Evolutionary conservation across 352 stramenopile species (phyloP).

Genomic region (Globisporangium rhizosaccharum): DNA sequence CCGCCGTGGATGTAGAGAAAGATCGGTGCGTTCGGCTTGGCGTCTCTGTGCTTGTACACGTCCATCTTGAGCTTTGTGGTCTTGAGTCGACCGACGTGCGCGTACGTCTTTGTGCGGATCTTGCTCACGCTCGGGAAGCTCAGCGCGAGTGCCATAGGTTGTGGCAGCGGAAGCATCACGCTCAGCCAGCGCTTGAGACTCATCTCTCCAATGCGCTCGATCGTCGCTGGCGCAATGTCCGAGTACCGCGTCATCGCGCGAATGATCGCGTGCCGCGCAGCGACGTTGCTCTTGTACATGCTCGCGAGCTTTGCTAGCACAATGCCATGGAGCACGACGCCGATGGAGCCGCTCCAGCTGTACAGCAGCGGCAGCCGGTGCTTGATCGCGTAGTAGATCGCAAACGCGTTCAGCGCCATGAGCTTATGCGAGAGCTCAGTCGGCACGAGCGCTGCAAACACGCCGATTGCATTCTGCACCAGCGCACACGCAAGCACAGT

Average conservation of each 20-base stretch:
- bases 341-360: slow-evolving; percentile 44
- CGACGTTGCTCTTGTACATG: slow-evolving; percentile 44
- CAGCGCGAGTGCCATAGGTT: slow-evolving; percentile 39
- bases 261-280: slow-evolving; percentile 35
- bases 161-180: slow-evolving; percentile 54
- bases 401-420: slow-evolving; percentile 13
- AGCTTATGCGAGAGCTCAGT: slow-evolving; percentile 6
- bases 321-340: slow-evolving; percentile 35
- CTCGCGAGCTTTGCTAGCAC: slow-evolving; percentile 37
- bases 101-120: slow-evolving; percentile 51
- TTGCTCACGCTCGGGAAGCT: slow-evolving; percentile 48
- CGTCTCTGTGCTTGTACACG: slow-evolving; percentile 56
- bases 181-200: slow-evolving; percentile 45
- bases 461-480: slow-evolving; percentile 3
- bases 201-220: slow-evolving; percentile 40
- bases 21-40: slow-evolving; percentile 54
- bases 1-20: slow-evolving; percentile 77
- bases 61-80: slow-evolving; percentile 66
- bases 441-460: not conserved
- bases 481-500: not conserved
- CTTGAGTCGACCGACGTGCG: slow-evolving; percentile 55
- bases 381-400: slow-evolving; percentile 45
- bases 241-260: slow-evolving; percentile 26
- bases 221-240: slow-evolving; percentile 22
- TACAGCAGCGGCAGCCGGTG: slow-evolving; percentile 30